Evolutionary conservation across 352 stramenopile species (phyloP).

Genomic region (Stramenopiles sp.): DNA sequence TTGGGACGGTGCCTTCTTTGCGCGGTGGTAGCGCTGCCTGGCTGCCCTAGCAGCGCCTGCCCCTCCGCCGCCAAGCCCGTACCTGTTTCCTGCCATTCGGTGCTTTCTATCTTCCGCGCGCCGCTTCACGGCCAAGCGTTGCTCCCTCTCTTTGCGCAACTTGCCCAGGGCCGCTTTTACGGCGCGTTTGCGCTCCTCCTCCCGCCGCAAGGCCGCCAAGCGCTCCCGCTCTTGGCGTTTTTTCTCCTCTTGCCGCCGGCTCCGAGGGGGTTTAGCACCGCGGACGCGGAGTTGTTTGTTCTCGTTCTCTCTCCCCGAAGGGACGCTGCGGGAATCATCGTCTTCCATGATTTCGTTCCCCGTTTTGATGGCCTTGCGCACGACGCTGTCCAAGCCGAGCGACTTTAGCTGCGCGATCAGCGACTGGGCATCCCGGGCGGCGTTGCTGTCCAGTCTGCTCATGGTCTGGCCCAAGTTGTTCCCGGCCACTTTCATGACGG

Average conservation of each 20-base stretch:
- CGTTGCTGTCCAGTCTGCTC: not conserved
- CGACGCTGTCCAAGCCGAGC: slow-evolving; percentile 22
- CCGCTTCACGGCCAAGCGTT: too few relatives aligned
- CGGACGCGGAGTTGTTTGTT: too few relatives aligned
- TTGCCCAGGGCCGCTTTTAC: slow-evolving; percentile 30
- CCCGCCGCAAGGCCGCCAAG: slow-evolving; percentile 25
- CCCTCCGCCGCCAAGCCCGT: too few relatives aligned
- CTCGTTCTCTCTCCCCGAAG: too few relatives aligned
- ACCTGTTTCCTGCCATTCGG: too few relatives aligned
- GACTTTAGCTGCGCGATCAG: slow-evolving; percentile 22
- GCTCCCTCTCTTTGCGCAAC: slow-evolving; percentile 25
- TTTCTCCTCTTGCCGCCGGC: slow-evolving; percentile 12
- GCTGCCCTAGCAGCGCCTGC: too few relatives aligned
- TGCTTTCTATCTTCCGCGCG: too few relatives aligned
- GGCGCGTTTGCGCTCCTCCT: slow-evolving; percentile 29
- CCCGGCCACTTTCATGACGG: slow-evolving; percentile 22
- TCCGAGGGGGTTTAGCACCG: slow-evolving; percentile 8
- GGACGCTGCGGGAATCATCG: too few relatives aligned
- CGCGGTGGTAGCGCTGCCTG: too few relatives aligned
- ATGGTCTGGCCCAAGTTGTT: not conserved
- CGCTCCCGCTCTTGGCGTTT: slow-evolving; percentile 24
- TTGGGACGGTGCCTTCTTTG: too few relatives aligned
- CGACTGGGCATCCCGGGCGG: not conserved
- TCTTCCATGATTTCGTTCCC: too few relatives aligned
- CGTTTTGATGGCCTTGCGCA: slow-evolving; percentile 21